phyloP scores from a whole-genome alignment of 2,329 filamentous ascomycete genomes.

The Cladosporium sp. region DNA sequence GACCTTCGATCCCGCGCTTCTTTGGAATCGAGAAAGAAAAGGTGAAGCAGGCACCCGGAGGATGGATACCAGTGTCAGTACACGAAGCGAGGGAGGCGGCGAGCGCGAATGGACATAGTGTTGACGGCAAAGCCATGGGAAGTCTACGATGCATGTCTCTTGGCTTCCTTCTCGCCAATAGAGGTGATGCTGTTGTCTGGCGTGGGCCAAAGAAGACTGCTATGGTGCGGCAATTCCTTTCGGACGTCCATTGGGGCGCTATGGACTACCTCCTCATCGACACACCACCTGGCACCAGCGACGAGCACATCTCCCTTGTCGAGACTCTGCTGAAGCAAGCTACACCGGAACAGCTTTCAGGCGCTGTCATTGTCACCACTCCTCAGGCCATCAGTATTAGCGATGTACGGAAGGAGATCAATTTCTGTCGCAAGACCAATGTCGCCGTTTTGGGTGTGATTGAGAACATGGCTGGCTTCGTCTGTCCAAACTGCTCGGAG shows the following conservation, averaged over 20 bases:
- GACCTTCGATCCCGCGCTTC: slow-evolving; percentile 92
- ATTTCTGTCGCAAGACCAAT: slow-evolving; percentile 82
- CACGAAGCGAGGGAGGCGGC: slow-evolving; percentile 53
- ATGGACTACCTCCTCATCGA: slow-evolving; percentile 94
- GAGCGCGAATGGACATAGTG: slow-evolving; percentile 13
- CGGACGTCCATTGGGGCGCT: slow-evolving; percentile 81
- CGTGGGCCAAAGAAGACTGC: slow-evolving; percentile 97
- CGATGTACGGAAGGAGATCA: slow-evolving; percentile 91
- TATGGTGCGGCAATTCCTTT: slow-evolving; percentile 95
- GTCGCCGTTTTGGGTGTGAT: slow-evolving; percentile 81
- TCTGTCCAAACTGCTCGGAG: slow-evolving; percentile 72
- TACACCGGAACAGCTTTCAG: slow-evolving; percentile 65
- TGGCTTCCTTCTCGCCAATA: slow-evolving; percentile 77
- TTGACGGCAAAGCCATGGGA: slow-evolving; percentile 44
- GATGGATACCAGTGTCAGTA: slow-evolving; percentile 86
- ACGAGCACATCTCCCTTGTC: slow-evolving; percentile 93
- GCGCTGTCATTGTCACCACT: slow-evolving; percentile 92
- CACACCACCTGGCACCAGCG: slow-evolving; percentile 91
- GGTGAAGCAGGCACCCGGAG: slow-evolving; percentile 84
- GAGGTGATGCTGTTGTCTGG: slow-evolving; percentile 94
- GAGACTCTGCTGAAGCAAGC: slow-evolving; percentile 54
- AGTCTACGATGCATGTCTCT: slow-evolving; percentile 82
- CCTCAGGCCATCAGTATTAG: slow-evolving; percentile 91
- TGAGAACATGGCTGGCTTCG: slow-evolving; percentile 93
- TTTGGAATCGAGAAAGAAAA: slow-evolving; percentile 85